Base-by-base conservation (phyloP, 2,329 filamentous ascomycete species). In the Stemphylium beticola region DNA sequence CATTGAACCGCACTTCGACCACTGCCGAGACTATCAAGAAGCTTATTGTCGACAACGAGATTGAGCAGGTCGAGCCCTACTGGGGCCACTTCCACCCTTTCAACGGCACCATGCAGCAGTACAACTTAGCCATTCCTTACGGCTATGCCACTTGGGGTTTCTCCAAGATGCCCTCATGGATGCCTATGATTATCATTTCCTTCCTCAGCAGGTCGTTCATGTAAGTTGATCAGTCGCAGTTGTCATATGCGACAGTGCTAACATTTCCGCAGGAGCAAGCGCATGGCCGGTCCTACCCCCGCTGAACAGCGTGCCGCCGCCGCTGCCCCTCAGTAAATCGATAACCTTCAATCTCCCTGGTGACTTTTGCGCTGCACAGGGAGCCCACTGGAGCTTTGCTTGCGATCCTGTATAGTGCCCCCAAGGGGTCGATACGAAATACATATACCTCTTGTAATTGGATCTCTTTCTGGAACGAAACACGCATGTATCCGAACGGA, bases 81-180 rank as follows among this genome's bases (percentile, higher is more conserved):
- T 85, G 90, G 62, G 87, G 89, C 46, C 80, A 82, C 70, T 92
- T 90, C 81, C 90, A 93, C 75, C 90, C 90, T 57, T 89, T 92
- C 71, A 84, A 91, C 67, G 89, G 90, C 58, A 76, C 79, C 57
- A 77, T 90, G 37, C 86, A 85, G 55, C 76, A 89, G 78, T 82
- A 84, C 60, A 82, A 83, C 60, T 66, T 91, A 26, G 79, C 83
- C 29, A 76, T 89, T 47, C 87, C 88, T 34, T 76, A 88, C 38
- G 90, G 83, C 53, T 92, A 90, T 71, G 63, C 83, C 46, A 80
- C 91, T 64, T 92, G 85, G 84, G 81, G 69, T 26, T 81, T 88
- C 67, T 77, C 80, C 31, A 77, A 80, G 73, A 79, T 87, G 61
- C 86, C 86, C 3, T 86, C 82, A 64, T 93, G 90, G 90, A 77